A percentile compares a stretch with the other conserved stretches of the same genome.
Conservation (phyloP, 2,329 filamentous ascomycete genomes). For the Aspergillus ochraceoroseus region DNA sequence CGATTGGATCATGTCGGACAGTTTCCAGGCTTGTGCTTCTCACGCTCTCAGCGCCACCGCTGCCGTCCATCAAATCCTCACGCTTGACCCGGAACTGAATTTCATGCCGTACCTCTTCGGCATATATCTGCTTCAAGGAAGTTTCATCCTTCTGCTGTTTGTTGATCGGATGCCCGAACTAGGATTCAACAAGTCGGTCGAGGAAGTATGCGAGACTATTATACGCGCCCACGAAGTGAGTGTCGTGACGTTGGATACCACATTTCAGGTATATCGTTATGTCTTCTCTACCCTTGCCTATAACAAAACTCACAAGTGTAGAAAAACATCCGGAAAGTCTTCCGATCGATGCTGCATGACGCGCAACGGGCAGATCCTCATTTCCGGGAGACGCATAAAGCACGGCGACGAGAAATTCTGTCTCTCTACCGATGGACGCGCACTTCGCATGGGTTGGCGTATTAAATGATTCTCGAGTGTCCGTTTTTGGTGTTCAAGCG, state of each 20-base stretch:
- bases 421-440: conserved; percentile 12
- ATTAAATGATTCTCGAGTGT: not conserved
- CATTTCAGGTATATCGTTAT: conserved; percentile 6
- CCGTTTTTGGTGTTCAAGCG: no score
- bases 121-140: conserved; percentile 10
- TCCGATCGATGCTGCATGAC: conserved; percentile 12
- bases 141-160: conserved; percentile 10
- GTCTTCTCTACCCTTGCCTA: not conserved
- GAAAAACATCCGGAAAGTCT: conserved; percentile 13
- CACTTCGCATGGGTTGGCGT: conserved; percentile 9
- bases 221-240: conserved; percentile 13
- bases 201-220: conserved; percentile 12
- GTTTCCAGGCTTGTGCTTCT: conserved; percentile 9
- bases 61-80: conserved; percentile 11
- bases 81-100: conserved; percentile 9
- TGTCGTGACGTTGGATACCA: conserved; percentile 11
- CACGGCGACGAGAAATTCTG: conserved; percentile 8
- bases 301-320: not conserved
- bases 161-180: conserved; percentile 12
- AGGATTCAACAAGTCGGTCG: conserved; percentile 10
- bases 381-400: conserved; percentile 11
- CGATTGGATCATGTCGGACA: conserved; percentile 13
- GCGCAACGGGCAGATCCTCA: conserved; percentile 9
- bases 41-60: conserved; percentile 11
- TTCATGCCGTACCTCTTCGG: conserved; percentile 13